Evolutionary conservation across 192 early-diverging fungal genomes (phyloP).

Genomic region (Coemansia sp.): DNA sequence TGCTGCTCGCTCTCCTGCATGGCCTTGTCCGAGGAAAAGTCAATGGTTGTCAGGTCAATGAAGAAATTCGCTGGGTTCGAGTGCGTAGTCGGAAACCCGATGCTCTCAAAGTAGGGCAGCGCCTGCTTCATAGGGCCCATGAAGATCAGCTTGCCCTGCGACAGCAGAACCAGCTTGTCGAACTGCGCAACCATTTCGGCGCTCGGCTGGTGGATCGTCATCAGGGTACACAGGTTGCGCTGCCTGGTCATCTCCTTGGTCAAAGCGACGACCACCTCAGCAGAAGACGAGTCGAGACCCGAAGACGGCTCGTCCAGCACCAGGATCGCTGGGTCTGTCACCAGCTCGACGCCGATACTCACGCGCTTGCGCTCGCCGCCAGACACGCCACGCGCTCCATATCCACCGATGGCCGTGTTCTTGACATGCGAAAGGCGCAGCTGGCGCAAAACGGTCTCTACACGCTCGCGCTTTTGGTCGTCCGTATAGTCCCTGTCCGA

Average conservation of each 20-base stretch:
- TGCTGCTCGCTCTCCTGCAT: conserved; percentile 15
- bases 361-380: conserved; percentile 41
- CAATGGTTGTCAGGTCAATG: conserved; percentile 53
- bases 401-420: conserved; percentile 41
- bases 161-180: conserved; percentile 66
- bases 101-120: conserved; percentile 25
- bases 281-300: conserved; percentile 56
- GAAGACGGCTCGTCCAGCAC: not conserved
- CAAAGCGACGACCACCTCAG: conserved; percentile 52
- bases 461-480: conserved; percentile 48
- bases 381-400: conserved; percentile 23
- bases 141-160: conserved; percentile 56
- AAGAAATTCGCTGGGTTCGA: conserved; percentile 63
- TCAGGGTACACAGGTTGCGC: conserved; percentile 62
- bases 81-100: conserved; percentile 50
- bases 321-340: not conserved
- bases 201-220: conserved; percentile 27
- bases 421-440: conserved; percentile 58
- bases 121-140: conserved; percentile 37
- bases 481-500: conserved; percentile 38
- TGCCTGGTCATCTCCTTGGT: conserved; percentile 50
- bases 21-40: conserved; percentile 25
- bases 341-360: conserved; percentile 19
- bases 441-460: conserved; percentile 56
- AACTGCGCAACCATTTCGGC: conserved; percentile 68